Conservation (phyloP, 805 yeast genomes). For the Scheffersomyces ergatensis region DNA sequence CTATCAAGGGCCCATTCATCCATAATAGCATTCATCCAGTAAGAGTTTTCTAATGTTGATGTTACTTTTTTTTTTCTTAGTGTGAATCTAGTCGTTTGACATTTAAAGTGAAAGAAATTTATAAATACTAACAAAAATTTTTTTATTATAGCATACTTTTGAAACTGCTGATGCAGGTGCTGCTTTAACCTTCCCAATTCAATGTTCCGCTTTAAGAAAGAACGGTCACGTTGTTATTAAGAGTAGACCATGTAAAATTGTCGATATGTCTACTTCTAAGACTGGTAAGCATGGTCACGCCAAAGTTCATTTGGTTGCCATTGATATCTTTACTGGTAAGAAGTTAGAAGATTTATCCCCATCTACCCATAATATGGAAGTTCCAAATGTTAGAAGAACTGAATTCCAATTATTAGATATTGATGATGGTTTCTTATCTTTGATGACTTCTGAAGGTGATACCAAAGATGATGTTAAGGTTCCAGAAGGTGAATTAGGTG, state of each 20-base stretch:
- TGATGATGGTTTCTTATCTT: conserved; percentile 95
- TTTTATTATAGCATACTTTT: conserved; percentile 69
- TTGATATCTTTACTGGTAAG: conserved; percentile 98
- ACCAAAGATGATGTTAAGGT: conserved; percentile 98
- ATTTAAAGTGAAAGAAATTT: no score
- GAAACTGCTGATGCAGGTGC: conserved; percentile 99
- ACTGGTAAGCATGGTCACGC: conserved; percentile 99
- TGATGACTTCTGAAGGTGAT: conserved; percentile 97
- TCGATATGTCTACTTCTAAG: conserved; percentile 99
- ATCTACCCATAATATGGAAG: conserved; percentile 99
- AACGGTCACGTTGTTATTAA: conserved; percentile 98
- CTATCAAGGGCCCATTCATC: no score
- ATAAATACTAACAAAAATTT: no score
- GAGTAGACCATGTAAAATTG: conserved; percentile 99
- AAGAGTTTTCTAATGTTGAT: no score
- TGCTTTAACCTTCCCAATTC: conserved; percentile 97
- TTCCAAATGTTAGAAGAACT: conserved; percentile 93
- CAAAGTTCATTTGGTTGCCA: conserved; percentile 98
- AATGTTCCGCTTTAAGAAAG: conserved; percentile 99
- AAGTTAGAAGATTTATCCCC: conserved; percentile 99
- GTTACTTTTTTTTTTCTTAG: no score
- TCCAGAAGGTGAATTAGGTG: conserved; percentile 98
- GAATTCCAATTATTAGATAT: conserved; percentile 97
- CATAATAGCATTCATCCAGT: no score
- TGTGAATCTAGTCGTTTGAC: no score